Percentiles rank a stretch among this genome's conserved stretches.
Conservation (phyloP, 202 grass and related monocot species). For the Hordeum pubiflorum region DNA sequence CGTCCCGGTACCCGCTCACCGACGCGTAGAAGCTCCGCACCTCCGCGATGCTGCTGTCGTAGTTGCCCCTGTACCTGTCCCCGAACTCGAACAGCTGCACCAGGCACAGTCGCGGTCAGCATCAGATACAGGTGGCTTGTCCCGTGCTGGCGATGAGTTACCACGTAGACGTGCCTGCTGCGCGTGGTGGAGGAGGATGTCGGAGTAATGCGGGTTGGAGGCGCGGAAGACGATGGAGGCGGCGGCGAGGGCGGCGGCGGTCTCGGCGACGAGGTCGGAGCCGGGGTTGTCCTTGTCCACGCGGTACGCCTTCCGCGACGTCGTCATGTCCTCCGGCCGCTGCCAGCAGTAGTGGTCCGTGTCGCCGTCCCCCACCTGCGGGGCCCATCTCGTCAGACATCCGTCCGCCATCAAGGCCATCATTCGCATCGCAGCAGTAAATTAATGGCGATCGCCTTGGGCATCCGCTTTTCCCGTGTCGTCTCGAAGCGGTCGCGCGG, state of each 20-base stretch:
- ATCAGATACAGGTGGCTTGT: background rate
- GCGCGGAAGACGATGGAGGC: constrained; percentile 66
- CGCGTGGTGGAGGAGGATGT: constrained; percentile 75
- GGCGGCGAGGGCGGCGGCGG: constrained; percentile 67
- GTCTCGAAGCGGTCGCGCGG: background rate
- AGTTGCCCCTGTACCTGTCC: constrained; percentile 52
- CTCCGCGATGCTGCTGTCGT: constrained; percentile 63
- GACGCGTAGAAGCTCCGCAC: constrained; percentile 75
- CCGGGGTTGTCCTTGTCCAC: constrained; percentile 74
- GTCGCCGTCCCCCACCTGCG: constrained; percentile 81
- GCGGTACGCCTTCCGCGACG: constrained; percentile 78
- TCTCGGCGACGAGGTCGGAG: constrained; percentile 78
- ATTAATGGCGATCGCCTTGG: background rate
- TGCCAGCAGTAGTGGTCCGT: constrained; percentile 99
- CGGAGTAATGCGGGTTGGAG: constrained; percentile 60
- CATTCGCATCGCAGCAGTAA: constrained; percentile 16
- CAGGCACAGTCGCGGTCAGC: background rate
- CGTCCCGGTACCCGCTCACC: constrained; percentile 77
- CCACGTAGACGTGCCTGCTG: constrained; percentile 33
- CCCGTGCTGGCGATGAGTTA: background rate
- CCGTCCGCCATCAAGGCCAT: constrained; percentile 3
- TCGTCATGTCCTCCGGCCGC: constrained; percentile 99
- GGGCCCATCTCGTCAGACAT: background rate
- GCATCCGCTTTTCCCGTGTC: background rate
- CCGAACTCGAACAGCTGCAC: constrained; percentile 76